Evolutionary conservation across 768 basidiomycete species (phyloP).

Genomic region (Amanita rimosa): DNA sequence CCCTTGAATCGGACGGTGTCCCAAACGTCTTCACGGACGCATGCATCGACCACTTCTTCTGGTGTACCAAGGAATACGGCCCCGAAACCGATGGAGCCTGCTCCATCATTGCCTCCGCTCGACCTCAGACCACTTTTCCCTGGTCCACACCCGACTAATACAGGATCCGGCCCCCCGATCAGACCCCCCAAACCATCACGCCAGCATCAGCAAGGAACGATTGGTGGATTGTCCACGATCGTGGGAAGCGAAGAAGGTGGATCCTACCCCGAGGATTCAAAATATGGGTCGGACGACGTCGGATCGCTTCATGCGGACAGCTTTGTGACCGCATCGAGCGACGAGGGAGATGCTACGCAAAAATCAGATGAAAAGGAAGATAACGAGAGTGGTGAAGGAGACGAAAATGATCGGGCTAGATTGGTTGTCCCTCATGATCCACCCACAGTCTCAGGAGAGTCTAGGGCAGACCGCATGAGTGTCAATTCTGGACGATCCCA

Average conservation of each 20-base stretch:
- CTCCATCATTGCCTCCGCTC: conserved; percentile 19
- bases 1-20: conserved; percentile 57
- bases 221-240: conserved; percentile 27
- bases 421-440: not conserved
- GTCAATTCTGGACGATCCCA: conserved; percentile 6
- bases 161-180: conserved; percentile 18
- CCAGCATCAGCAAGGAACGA: conserved; percentile 8
- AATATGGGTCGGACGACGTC: conserved; percentile 22
- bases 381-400: not conserved
- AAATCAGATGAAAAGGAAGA: not conserved
- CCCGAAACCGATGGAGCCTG: conserved; percentile 1
- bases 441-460: not conserved
- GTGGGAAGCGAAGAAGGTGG: conserved; percentile 24
- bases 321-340: conserved; percentile 35
- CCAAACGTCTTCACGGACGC: conserved; percentile 50
- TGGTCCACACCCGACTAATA: conserved; percentile 22
- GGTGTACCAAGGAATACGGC: conserved; percentile 8
- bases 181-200: conserved; percentile 10
- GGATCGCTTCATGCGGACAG: conserved; percentile 45
- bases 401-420: not conserved
- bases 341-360: not conserved
- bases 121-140: conserved; percentile 47
- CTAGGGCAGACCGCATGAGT: conserved; percentile 3
- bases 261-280: conserved; percentile 8
- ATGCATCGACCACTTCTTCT: conserved; percentile 31